Evolutionary conservation across 768 basidiomycete genomes (phyloP), one percentile per base, ranked within the genome.

Genomic region (Leccinum boreale): DNA sequence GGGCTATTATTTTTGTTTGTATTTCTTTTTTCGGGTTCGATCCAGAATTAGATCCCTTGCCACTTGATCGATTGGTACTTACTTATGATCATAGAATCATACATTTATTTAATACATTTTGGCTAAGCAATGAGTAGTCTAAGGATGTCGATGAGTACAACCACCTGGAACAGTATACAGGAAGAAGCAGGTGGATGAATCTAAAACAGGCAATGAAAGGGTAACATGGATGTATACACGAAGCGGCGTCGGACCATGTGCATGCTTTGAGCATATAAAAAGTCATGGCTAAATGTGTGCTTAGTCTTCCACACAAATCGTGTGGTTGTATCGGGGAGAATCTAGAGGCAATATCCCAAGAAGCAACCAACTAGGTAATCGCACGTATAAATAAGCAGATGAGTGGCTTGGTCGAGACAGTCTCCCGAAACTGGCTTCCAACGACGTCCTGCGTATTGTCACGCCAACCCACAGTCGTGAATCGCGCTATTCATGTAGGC

Each of bases 1-100:
- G 85, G 85, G 85, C 85, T 86, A 83, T 19, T 48, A 9, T 57
- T 72, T 72, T 53, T 35, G 1, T 31, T 4, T 31, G 11, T 31
- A 31, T 31, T 15, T 33, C 1, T 12, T 5, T 35, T 48, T 50
- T 48, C 14, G 1, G 3, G 33, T 21, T 12, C 4, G 4, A 54
- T 17, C 4, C 3, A 10, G 31, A 26, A 36, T 24, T 3, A 12
- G 19, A 31, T 21, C n/a, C 12, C 24, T 19, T 53, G 9, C 28
- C n/a, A n/a, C 6, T 9, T 10, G 15, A 55, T 57, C 35, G 28
- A 33, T 28, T 21, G 3, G 21, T 35, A 7, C 44, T 24, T 5
- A 15, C 36, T 56, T 3, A n/a, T 42, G 39, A 46, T 31, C 33
- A 52, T 31, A 56, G 47, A 47, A 51, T 33, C 50, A 36, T 51